Percentiles rank a stretch among this genome's conserved stretches.
phyloP scores from a whole-genome alignment of 2,329 filamentous ascomycete genomes.

The Trichoderma atrobrunneum region DNA sequence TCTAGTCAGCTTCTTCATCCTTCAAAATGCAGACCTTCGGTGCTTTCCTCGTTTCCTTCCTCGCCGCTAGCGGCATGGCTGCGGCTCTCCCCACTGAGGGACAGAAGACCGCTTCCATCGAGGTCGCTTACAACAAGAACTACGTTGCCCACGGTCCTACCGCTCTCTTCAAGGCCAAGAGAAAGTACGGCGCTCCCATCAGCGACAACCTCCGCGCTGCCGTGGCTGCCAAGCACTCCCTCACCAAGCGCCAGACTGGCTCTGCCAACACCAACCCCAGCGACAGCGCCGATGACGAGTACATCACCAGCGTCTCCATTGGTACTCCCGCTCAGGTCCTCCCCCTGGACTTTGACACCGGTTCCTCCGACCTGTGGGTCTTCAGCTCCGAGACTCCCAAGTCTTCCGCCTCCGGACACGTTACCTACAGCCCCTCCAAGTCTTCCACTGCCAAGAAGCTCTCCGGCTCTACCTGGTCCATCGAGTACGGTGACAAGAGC shows the following conservation, averaged over 20 bases:
- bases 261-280: constrained; percentile 18
- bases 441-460: constrained; percentile 40
- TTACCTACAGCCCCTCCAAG: constrained; percentile 38
- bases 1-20: neutral
- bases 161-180: constrained; percentile 22
- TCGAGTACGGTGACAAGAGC: constrained; percentile 45
- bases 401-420: constrained; percentile 38
- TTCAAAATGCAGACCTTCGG: constrained; percentile 24
- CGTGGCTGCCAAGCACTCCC: neutral
- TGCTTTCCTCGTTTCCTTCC: constrained; percentile 23
- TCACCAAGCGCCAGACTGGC: constrained; percentile 20
- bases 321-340: constrained; percentile 24
- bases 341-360: constrained; percentile 25
- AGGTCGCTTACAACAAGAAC: constrained; percentile 18
- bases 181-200: constrained; percentile 21
- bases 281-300: constrained; percentile 20
- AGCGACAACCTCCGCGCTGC: constrained; percentile 14
- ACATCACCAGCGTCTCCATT: constrained; percentile 22
- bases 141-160: constrained; percentile 19
- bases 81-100: constrained; percentile 18
- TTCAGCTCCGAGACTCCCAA: constrained; percentile 44
- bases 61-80: constrained; percentile 22
- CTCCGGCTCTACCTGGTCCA: constrained; percentile 40
- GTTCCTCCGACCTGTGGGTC: constrained; percentile 31
- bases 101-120: constrained; percentile 14